phyloP scores from a whole-genome alignment of 139 green algal genomes.

The Bryopsis sp. region DNA sequence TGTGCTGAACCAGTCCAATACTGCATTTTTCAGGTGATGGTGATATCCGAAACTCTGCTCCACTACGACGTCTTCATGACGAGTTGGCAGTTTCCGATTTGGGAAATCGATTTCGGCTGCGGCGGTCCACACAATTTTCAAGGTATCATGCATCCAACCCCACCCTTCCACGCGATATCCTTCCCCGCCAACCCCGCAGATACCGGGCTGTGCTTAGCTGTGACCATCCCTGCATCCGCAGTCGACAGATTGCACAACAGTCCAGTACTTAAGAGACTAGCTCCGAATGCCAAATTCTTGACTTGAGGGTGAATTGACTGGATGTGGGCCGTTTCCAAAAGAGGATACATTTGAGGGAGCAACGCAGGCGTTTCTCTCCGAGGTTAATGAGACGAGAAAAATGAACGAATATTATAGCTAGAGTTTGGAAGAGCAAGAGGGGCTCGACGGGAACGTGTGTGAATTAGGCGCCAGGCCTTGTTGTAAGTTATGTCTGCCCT shows the following conservation, averaged over 20 bases:
- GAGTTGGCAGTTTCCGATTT: constrained; percentile 14
- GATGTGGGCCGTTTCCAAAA: no score
- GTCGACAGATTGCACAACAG: not conserved
- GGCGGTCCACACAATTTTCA: not conserved
- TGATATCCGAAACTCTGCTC: not conserved
- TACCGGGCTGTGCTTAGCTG: not conserved
- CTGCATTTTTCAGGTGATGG: not conserved
- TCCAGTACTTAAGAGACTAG: not conserved
- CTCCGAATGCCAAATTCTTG: not conserved
- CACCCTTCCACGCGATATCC: not conserved
- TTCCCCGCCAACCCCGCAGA: not conserved
- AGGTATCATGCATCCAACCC: not conserved
- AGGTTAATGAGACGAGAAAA: no score
- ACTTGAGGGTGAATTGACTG: no score
- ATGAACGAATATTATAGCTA: no score
- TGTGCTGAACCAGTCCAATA: not conserved
- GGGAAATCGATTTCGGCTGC: constrained; percentile 11
- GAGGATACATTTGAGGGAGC: no score
- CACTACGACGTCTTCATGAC: not conserved
- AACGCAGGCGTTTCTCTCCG: no score
- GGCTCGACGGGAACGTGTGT: no score
- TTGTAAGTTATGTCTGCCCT: no score
- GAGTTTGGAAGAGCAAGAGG: no score
- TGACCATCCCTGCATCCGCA: not conserved
- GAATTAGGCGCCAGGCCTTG: no score